phyloP scores from a whole-genome alignment of 805 yeast species.

The Blastobotrys peoriensis region DNA sequence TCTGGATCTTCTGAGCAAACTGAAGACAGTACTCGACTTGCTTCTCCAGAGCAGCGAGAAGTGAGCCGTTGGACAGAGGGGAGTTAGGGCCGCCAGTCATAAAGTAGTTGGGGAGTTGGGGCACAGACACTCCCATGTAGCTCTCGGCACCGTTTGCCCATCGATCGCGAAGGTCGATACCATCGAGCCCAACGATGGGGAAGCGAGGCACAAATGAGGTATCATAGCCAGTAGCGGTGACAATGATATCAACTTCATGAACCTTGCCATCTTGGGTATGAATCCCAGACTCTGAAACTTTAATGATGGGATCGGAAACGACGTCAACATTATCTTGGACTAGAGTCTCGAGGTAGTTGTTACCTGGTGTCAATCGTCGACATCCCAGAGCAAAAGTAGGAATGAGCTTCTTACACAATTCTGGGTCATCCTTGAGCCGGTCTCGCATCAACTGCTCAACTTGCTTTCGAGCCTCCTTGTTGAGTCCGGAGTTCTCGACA shows the following conservation, averaged over 20 bases:
- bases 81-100: constrained; percentile 11
- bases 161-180: constrained; percentile 2
- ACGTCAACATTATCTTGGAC: constrained; percentile 19
- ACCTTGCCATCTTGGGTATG: constrained; percentile 15
- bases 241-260: constrained; percentile 9
- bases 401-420: constrained; percentile 13
- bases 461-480: constrained; percentile 5
- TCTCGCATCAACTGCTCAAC: constrained; percentile 9
- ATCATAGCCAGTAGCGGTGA: constrained; percentile 14
- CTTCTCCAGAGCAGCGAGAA: constrained; percentile 8
- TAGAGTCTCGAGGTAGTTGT: constrained; percentile 19
- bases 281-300: constrained; percentile 17
- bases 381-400: constrained; percentile 22
- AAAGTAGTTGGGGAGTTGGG: constrained; percentile 13
- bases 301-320: constrained; percentile 12
- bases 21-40: constrained; percentile 11
- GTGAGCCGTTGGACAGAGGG: constrained; percentile 9
- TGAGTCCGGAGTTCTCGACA: constrained; percentile 6
- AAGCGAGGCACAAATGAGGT: constrained; percentile 2
- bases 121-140: constrained; percentile 13
- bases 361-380: constrained; percentile 22
- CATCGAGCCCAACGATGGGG: not conserved
- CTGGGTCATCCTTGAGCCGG: constrained; percentile 9
- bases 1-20: constrained; percentile 6
- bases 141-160: constrained; percentile 2